phyloP scores from a whole-genome alignment of 2,329 filamentous ascomycete species.

The Onygenales sp. region DNA sequence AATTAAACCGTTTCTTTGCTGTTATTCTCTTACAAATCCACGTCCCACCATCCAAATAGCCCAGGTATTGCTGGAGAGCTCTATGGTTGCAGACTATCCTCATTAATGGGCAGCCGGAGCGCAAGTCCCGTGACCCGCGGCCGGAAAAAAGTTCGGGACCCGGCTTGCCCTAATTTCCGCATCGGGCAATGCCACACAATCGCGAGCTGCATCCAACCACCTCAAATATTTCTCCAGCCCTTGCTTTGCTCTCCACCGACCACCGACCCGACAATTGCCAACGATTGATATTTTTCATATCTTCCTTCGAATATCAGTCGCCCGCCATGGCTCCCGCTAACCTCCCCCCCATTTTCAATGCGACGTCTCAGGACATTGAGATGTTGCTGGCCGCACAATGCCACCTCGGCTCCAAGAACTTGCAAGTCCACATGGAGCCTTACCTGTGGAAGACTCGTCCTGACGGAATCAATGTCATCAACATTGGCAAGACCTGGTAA shows the following conservation, averaged over 20 bases:
- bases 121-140: neutral
- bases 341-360: conserved; percentile 91
- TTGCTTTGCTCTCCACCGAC: conserved; percentile 15
- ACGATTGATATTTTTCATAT: conserved; percentile 36
- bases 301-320: conserved; percentile 37
- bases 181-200: conserved; percentile 7
- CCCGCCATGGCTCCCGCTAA: conserved; percentile 90
- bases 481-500: conserved; percentile 99
- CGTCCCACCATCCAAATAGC: too few species aligned
- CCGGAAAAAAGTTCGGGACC: conserved; percentile 1
- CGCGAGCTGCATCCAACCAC: neutral
- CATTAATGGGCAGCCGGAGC: too few species aligned
- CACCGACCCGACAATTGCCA: conserved; percentile 35
- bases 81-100: too few species aligned
- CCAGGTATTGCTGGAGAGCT: too few species aligned
- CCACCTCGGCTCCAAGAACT: conserved; percentile 97
- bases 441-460: conserved; percentile 99
- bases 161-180: conserved; percentile 9
- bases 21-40: too few species aligned
- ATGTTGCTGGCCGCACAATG: conserved; percentile 94
- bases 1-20: too few species aligned
- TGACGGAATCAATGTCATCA: conserved; percentile 97
- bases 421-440: conserved; percentile 98
- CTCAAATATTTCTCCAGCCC: conserved; percentile 5
- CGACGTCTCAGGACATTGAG: conserved; percentile 97